Percentiles rank a stretch among this genome's conserved stretches.
Evolutionary conservation across 192 early-diverging fungal genomes (phyloP).

Genomic region (Funneliformis geosporum): DNA sequence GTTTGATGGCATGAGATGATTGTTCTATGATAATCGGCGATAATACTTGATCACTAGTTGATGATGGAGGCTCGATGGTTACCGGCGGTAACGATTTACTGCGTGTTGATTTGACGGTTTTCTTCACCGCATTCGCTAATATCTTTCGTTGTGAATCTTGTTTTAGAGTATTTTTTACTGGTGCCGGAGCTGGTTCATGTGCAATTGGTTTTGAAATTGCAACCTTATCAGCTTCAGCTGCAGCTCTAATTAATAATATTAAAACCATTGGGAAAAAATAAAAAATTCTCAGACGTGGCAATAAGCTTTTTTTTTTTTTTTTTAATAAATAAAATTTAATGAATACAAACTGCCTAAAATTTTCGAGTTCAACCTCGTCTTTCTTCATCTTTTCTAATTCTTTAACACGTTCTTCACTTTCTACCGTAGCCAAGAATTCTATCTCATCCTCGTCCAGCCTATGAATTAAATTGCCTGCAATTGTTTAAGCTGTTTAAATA

Average conservation of each 20-base stretch:
- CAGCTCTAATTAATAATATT: conserved; percentile 25
- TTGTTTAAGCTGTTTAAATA: not conserved
- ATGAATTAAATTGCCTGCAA: conserved; percentile 60
- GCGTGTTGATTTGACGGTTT: not conserved
- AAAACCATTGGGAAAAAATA: too few species aligned
- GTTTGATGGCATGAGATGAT: too few species aligned
- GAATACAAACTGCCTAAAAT: conserved; percentile 51
- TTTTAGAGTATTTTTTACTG: not conserved
- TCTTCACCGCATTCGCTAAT: not conserved
- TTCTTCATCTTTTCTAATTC: conserved; percentile 45
- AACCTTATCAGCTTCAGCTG: conserved; percentile 20
- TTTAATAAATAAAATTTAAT: not conserved
- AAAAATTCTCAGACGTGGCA: too few species aligned
- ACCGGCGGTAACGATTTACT: not conserved
- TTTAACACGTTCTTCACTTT: conserved; percentile 49
- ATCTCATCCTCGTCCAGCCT: conserved; percentile 69
- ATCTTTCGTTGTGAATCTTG: not conserved
- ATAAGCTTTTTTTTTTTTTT: too few species aligned
- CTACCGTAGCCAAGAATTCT: conserved; percentile 63
- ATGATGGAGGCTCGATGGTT: not conserved
- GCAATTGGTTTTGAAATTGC: not conserved
- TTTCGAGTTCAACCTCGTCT: conserved; percentile 49
- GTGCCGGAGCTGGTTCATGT: not conserved
- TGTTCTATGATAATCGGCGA: too few species aligned
- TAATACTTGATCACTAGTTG: not conserved